Base-by-base conservation (phyloP, 2,329 filamentous ascomycete species). In the Emericellopsis atlantica region DNA sequence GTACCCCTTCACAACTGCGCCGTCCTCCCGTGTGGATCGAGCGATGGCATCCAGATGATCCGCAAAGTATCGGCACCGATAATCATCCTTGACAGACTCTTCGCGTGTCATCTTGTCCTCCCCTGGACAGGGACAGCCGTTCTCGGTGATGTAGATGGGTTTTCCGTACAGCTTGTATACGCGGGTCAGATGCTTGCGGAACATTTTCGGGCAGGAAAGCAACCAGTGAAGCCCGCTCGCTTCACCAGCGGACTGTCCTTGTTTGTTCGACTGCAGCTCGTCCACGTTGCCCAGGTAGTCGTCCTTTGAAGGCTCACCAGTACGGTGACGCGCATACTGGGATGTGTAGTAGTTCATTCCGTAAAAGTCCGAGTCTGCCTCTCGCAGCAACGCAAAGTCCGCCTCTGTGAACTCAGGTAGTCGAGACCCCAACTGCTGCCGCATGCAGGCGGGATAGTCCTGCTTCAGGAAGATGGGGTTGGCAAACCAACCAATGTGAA, bases 281-380 rank as follows among this genome's bases (percentile, higher is more conserved):
- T 58, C 50, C 6, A 62, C 43, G 44, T 60, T 57, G 32, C 60
- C 59, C 9, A 54, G 40, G 37, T 56, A 55, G 45, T 63, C 60
- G 2, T 52, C 54, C 5, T 44, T 49, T 0, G 50, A 41, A 1
- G 59, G 47, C 1, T 48, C 47, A 5, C 32, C 41, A 4, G 47
- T 35, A 2, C 49, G 44, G 39, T 60, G 55, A 3, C 50, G 51
- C 2, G 57, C 56, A 40, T 54, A 63, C 41, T 60, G 56, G 0
- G 57, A 56, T 0, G 61, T 62, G 53, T 65, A 65, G 43, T 57
- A 59, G 46, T 64, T 62, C 59, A 64, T 63, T 35, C 60, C 60
- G 43, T 62, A 64, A 40, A 64, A 64, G 39, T 57, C 54, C 4
- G 48, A 51, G 7, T 53, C 49, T 0, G 51, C 49, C 4, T 47